phyloP scores from a whole-genome alignment of 2,329 filamentous ascomycete species.

The Venturia effusa region DNA sequence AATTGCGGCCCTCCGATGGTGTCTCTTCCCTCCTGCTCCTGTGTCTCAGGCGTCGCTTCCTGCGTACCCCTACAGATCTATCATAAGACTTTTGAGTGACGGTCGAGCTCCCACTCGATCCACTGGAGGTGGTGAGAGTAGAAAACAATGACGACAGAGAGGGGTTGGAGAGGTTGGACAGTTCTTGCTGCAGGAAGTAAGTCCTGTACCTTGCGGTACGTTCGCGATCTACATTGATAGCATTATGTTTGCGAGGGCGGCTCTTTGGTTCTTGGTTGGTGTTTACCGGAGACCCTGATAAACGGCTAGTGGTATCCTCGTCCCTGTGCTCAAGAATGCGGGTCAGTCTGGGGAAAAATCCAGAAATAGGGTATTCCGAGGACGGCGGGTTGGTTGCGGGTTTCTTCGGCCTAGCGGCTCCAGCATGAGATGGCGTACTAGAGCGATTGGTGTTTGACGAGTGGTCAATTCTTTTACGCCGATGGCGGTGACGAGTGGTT shows the following conservation, averaged over 20 bases:
- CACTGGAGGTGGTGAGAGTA: slow-evolving; percentile 29
- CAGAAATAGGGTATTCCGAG: not conserved
- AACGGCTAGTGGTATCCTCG: not conserved
- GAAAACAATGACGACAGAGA: slow-evolving; percentile 33
- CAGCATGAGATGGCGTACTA: not conserved
- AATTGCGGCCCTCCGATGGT: not conserved
- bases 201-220: slow-evolving; percentile 16
- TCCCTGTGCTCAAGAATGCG: slow-evolving; percentile 31
- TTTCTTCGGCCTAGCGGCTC: not conserved
- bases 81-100: slow-evolving; percentile 34
- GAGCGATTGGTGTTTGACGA: not conserved
- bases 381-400: not conserved
- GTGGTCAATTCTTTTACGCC: not conserved
- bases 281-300: slow-evolving; percentile 12
- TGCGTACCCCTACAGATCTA: slow-evolving; percentile 19
- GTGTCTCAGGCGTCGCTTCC: slow-evolving; percentile 13
- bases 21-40: not conserved
- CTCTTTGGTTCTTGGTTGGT: slow-evolving; percentile 18
- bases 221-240: not conserved
- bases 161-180: slow-evolving; percentile 26
- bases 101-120: slow-evolving; percentile 35
- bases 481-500: not conserved
- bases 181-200: slow-evolving; percentile 23
- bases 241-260: slow-evolving; percentile 14
- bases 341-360: slow-evolving; percentile 29